phyloP scores from a whole-genome alignment of 306 rosid genomes.

The Quercus agrifolia region DNA sequence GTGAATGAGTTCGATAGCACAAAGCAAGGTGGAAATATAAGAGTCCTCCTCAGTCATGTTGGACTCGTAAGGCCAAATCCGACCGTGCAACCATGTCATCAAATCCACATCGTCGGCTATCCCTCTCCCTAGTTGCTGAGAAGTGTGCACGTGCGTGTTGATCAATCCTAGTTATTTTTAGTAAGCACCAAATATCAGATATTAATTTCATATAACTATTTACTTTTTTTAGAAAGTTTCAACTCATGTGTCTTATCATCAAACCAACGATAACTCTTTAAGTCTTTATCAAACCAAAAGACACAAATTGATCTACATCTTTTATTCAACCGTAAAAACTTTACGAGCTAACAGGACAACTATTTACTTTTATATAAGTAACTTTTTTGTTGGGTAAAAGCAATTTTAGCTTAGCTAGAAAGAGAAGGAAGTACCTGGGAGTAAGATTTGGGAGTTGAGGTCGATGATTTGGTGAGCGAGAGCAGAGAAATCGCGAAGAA shows the following conservation, averaged over 20 bases:
- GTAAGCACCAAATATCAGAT: not conserved
- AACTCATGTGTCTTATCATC: too few species aligned
- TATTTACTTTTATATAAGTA: too few species aligned
- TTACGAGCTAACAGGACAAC: too few species aligned
- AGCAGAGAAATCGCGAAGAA: slow-evolving; percentile 43
- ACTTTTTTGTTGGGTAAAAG: not conserved
- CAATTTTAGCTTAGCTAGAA: not conserved
- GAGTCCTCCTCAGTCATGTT: slow-evolving; percentile 76
- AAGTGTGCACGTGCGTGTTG: slow-evolving; percentile 81
- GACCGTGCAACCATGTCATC: slow-evolving; percentile 78
- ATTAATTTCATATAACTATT: too few species aligned
- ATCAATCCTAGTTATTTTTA: slow-evolving; percentile 43
- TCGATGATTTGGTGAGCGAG: slow-evolving; percentile 42
- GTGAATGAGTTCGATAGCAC: slow-evolving; percentile 80
- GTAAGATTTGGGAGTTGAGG: slow-evolving; percentile 59
- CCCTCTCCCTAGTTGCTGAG: slow-evolving; percentile 83
- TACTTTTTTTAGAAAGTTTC: too few species aligned
- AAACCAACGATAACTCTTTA: too few species aligned
- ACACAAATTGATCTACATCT: too few species aligned
- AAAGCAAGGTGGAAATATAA: slow-evolving; percentile 68
- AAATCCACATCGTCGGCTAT: slow-evolving; percentile 91
- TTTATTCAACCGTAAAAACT: too few species aligned
- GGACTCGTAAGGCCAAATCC: slow-evolving; percentile 94
- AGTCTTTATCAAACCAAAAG: too few species aligned
- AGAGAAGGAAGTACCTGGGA: slow-evolving; percentile 49